A percentile compares a stretch with the other conserved stretches of the same genome.
Evolutionary conservation across 257 asterid genomes (phyloP).

Genomic region (Osmanthus fragrans): DNA sequence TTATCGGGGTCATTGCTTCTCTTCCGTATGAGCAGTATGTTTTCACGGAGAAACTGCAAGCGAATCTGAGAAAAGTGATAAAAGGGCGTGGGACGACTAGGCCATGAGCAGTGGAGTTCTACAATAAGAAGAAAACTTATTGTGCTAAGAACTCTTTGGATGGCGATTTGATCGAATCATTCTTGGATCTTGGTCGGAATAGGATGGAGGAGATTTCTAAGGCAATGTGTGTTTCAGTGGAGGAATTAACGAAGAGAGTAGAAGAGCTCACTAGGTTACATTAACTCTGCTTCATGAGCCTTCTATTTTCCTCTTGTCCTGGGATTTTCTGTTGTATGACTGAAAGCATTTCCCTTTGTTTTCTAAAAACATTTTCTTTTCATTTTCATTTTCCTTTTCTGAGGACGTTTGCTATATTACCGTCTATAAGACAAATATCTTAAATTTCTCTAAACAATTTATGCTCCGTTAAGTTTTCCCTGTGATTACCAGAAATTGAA

Average conservation of each 20-base stretch:
- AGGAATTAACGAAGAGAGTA: slow-evolving; percentile 94
- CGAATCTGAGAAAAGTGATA: slow-evolving; percentile 76
- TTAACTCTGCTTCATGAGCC: slow-evolving; percentile 28
- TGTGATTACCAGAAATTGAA: neutral
- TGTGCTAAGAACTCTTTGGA: slow-evolving; percentile 86
- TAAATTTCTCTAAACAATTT: neutral
- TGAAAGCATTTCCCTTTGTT: neutral
- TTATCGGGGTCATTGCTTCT: slow-evolving; percentile 87
- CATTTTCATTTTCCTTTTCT: too few relatives aligned
- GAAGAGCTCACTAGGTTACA: slow-evolving; percentile 95
- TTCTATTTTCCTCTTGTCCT: too few relatives aligned
- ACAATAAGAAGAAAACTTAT: slow-evolving; percentile 78
- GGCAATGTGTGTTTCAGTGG: slow-evolving; percentile 69
- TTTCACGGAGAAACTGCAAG: slow-evolving; percentile 82
- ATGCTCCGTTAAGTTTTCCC: neutral
- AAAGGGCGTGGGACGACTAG: slow-evolving; percentile 91
- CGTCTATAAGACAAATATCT: neutral
- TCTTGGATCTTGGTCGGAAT: slow-evolving; percentile 74
- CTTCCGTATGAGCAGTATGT: slow-evolving; percentile 79
- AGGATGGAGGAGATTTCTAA: slow-evolving; percentile 80
- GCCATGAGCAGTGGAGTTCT: slow-evolving; percentile 98
- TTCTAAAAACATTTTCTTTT: neutral
- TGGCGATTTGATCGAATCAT: slow-evolving; percentile 91
- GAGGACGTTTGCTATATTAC: neutral
- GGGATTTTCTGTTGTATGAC: neutral